phyloP scores from a whole-genome alignment of 495 filamentous ascomycete genomes.

The Staphylotrichum tortipilum region DNA sequence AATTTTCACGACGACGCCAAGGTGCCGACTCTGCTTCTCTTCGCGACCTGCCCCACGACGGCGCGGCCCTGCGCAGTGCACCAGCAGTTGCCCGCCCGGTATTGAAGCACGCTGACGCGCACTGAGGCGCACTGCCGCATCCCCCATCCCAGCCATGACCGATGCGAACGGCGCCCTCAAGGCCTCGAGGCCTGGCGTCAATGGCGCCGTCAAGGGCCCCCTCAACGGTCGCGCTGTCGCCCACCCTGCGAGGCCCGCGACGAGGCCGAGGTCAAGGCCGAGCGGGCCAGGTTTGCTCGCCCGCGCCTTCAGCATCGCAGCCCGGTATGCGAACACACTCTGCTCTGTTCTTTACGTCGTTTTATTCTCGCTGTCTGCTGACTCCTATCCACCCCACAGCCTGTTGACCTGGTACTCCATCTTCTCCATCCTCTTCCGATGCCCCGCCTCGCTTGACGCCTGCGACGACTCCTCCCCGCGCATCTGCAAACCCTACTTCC shows the following conservation, averaged over 20 bases:
- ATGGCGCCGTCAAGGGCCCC: constrained; percentile 19
- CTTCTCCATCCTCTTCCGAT: constrained; percentile 69
- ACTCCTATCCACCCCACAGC: constrained; percentile 36
- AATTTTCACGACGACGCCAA: too few relatives aligned
- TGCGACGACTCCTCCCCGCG: constrained; percentile 62
- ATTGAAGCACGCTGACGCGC: constrained; percentile 16
- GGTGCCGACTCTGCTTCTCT: too few relatives aligned
- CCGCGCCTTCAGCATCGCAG: constrained; percentile 46
- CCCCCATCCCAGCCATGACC: constrained; percentile 28
- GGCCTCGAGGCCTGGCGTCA: constrained; percentile 20
- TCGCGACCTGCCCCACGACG: too few relatives aligned
- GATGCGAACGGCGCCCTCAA: constrained; percentile 27
- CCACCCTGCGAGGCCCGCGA: constrained; percentile 19
- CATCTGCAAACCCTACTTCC: constrained; percentile 79
- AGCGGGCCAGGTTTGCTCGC: constrained; percentile 35
- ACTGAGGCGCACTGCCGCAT: too few relatives aligned
- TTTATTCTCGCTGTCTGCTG: too few relatives aligned
- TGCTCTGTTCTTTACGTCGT: neutral
- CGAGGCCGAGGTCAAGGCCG: constrained; percentile 8
- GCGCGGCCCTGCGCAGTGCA: too few relatives aligned
- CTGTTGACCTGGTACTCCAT: constrained; percentile 79
- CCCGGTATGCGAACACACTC: constrained; percentile 45
- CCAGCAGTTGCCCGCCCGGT: constrained; percentile 16
- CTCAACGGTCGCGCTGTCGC: constrained; percentile 18
- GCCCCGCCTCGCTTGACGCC: constrained; percentile 59